These are phyloP conservation scores for Geosiphon pyriformis DNA, from an alignment of 192 early-diverging fungal genomes.

Conservation along the genomic window DNA sequence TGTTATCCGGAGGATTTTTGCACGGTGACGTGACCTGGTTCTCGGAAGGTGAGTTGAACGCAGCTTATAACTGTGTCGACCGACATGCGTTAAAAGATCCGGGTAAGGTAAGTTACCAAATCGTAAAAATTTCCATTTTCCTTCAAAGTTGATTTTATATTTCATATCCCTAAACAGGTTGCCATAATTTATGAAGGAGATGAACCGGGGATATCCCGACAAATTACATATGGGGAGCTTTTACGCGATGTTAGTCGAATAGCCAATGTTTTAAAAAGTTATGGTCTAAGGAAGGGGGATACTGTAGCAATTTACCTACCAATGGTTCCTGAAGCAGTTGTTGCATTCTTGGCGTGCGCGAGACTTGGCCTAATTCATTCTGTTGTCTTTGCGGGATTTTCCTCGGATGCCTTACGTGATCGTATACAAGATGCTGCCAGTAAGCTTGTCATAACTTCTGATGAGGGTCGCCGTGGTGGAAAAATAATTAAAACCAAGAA, in stretches of 20 bases:
- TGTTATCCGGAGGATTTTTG: conserved; percentile 65
- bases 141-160: background rate
- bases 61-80: conserved; percentile 95
- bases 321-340: conserved; percentile 90
- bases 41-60: conserved; percentile 84
- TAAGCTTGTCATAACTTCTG: conserved; percentile 83
- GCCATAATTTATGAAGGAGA: conserved; percentile 88
- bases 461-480: conserved; percentile 90
- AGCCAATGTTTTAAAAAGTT: conserved; percentile 79
- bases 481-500: conserved; percentile 85
- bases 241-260: conserved; percentile 77
- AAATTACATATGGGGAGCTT: conserved; percentile 81
- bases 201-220: conserved; percentile 71
- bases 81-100: conserved; percentile 79
- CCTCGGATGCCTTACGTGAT: conserved; percentile 85
- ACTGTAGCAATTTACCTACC: conserved; percentile 97
- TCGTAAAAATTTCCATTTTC: conserved; percentile 4
- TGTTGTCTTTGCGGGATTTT: conserved; percentile 97
- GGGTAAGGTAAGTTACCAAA: conserved; percentile 54
- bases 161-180: conserved; percentile 35
- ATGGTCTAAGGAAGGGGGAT: conserved; percentile 87
- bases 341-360: conserved; percentile 93
- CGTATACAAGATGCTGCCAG: conserved; percentile 81
- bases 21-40: conserved; percentile 94
- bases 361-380: conserved; percentile 88